Conservation (phyloP, 2,329 filamentous ascomycete species). For the Colletotrichum caudatum region DNA sequence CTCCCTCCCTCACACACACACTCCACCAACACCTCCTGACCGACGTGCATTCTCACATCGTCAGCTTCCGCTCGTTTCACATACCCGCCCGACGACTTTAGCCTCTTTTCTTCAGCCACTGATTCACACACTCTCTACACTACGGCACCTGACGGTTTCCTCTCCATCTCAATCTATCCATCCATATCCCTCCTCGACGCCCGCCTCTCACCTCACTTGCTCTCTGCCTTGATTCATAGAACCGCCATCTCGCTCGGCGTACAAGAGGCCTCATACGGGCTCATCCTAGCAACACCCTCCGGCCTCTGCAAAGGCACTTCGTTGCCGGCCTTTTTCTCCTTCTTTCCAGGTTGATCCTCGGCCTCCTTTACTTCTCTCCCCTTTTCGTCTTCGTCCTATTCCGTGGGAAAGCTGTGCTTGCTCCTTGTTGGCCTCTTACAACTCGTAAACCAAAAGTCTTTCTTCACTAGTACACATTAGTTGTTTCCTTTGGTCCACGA, state of each 20-base stretch:
- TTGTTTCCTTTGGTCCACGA: slow-evolving; percentile 40
- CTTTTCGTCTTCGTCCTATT: slow-evolving; percentile 15
- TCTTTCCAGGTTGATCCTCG: slow-evolving; percentile 72
- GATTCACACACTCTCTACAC: slow-evolving; percentile 40
- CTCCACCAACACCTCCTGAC: slow-evolving; percentile 40
- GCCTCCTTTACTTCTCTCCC: slow-evolving; percentile 54
- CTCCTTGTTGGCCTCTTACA: slow-evolving; percentile 33
- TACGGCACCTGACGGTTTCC: slow-evolving; percentile 19
- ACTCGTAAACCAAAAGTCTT: slow-evolving; percentile 7
- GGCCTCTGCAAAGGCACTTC: slow-evolving; percentile 44
- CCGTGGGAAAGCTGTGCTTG: slow-evolving; percentile 41
- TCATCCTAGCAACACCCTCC: slow-evolving; percentile 26
- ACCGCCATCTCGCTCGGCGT: slow-evolving; percentile 13
- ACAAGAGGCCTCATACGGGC: slow-evolving; percentile 30
- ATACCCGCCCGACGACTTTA: slow-evolving; percentile 44
- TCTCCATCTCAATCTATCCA: slow-evolving; percentile 38
- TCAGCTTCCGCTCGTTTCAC: slow-evolving; percentile 47
- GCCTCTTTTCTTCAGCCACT: slow-evolving; percentile 43
- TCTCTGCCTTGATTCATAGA: slow-evolving; percentile 20
- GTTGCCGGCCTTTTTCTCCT: slow-evolving; percentile 49
- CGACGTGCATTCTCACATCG: slow-evolving; percentile 42
- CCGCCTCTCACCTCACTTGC: slow-evolving; percentile 20
- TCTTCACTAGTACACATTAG: slow-evolving; percentile 27
- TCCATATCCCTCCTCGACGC: slow-evolving; percentile 1
- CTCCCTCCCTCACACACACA: slow-evolving; percentile 9